Evolutionary conservation across 2,329 filamentous ascomycete genomes (phyloP), one percentile per base, ranked within the genome.

Genomic region (Grosmannia penicillata): DNA sequence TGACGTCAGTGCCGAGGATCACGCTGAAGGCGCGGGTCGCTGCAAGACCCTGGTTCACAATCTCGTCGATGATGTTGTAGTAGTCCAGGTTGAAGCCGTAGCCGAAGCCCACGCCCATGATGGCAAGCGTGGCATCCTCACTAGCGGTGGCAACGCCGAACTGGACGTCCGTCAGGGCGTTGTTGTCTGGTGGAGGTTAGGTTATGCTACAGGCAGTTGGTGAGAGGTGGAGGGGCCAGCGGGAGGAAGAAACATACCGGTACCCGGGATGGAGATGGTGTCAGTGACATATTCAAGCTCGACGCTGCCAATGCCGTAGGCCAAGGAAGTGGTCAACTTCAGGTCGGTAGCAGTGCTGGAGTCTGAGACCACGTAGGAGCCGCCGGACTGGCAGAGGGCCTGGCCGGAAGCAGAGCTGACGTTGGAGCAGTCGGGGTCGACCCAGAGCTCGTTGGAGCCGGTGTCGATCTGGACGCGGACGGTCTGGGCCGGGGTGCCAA

Each of bases 41-140:
- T 37, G 73, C 78, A 36, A 69, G 46, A 7, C 63, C 64, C 44
- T 67, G 65, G 9, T 58, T 47, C 15, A 46, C 53, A 30, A 69
- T 53, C 48, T 63, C 54, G 49, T 69, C 65, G 43, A 69, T 46
- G 24, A 69, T 55, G 49, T 62, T 67, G 43, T 54, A 54, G 49
- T 68, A 68, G 9, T 48, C 47, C 11, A 57, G 57, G 38, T 41
- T 43, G 38, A 17, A 42, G 32, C 33, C 33, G 39, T 60, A 62
- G 6, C 70, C 61, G 51, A 80, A 81, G 24, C 82, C 81, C 31
- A 87, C 75, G 24, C 82, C 82, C 15, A 86, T 57, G 31, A 87
- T 82, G 24, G 63, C 62, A 11, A 62, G 54, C 36, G 61, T 61
- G 38, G 65, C 58, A 42, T 66, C 58, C 15, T 53, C 39, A 6